These are phyloP conservation scores for Eragrostis nindensis DNA, from an alignment of 176 grass and related monocot species.

Conservation along the genomic window DNA sequence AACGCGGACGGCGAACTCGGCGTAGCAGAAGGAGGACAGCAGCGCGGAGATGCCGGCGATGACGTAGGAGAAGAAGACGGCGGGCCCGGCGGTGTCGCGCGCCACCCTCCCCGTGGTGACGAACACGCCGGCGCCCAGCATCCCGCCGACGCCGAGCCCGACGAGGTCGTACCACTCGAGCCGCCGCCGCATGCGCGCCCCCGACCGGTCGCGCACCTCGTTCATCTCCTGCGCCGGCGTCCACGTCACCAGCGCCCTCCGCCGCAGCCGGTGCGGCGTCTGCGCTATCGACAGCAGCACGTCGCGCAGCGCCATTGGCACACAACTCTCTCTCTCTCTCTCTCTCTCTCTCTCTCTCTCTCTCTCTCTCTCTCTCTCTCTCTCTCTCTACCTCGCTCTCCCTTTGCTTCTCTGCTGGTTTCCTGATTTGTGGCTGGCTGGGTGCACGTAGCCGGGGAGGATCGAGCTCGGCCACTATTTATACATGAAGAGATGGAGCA, in stretches of 20 bases:
- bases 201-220: slow-evolving; percentile 77
- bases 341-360: not conserved
- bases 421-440: not conserved
- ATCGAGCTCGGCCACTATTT: slow-evolving; percentile 25
- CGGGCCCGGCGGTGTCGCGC: slow-evolving; percentile 51
- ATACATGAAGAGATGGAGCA: slow-evolving; percentile 10
- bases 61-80: slow-evolving; percentile 67
- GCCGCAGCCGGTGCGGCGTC: slow-evolving; percentile 60
- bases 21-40: slow-evolving; percentile 89
- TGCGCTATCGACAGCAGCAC: slow-evolving; percentile 61
- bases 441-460: not conserved
- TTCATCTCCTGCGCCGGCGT: slow-evolving; percentile 87
- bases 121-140: slow-evolving; percentile 64
- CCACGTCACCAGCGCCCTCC: slow-evolving; percentile 70
- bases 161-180: slow-evolving; percentile 91
- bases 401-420: not conserved
- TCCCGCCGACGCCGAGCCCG: slow-evolving; percentile 65
- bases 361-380: not conserved
- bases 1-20: slow-evolving; percentile 93
- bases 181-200: slow-evolving; percentile 66
- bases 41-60: slow-evolving; percentile 79
- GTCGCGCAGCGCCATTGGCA: slow-evolving; percentile 51
- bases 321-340: not conserved
- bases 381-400: too few species aligned
- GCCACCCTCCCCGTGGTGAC: slow-evolving; percentile 61